Evolutionary conservation across 1,139 yeast species (phyloP).

Genomic region (Geotrichum candidum): DNA sequence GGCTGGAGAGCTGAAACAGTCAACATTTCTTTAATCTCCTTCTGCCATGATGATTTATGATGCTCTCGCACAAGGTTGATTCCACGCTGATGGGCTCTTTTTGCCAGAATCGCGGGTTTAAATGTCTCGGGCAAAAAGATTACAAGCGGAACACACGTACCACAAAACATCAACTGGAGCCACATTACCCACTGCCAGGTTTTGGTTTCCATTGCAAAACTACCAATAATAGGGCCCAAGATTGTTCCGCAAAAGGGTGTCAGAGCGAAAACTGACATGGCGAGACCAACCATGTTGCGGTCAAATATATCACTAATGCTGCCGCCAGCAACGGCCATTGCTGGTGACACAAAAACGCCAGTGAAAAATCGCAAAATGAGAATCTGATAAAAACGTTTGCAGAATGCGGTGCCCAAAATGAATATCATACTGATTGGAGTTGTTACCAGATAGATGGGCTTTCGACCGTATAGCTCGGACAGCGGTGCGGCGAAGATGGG

Average conservation of each 20-base stretch:
- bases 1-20: constrained; percentile 37
- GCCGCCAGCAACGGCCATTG: constrained; percentile 28
- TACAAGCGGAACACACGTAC: constrained; percentile 35
- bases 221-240: constrained; percentile 40
- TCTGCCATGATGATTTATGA: constrained; percentile 26
- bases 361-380: constrained; percentile 34
- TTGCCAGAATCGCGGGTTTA: constrained; percentile 34
- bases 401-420: constrained; percentile 68
- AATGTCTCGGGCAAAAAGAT: constrained; percentile 37
- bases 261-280: constrained; percentile 39
- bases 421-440: constrained; percentile 67
- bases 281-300: constrained; percentile 37
- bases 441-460: constrained; percentile 52
- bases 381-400: constrained; percentile 47
- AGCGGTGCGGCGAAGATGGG: constrained; percentile 74
- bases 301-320: constrained; percentile 39
- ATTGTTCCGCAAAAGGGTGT: constrained; percentile 40
- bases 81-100: constrained; percentile 37
- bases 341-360: constrained; percentile 41
- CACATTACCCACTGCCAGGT: constrained; percentile 39
- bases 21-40: constrained; percentile 28
- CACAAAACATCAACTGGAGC: constrained; percentile 40
- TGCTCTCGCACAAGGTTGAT: constrained; percentile 29
- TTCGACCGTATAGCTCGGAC: constrained; percentile 69
- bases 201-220: constrained; percentile 32